Base-by-base conservation (phyloP, 805 yeast genomes). In the Starmerella apicola region DNA sequence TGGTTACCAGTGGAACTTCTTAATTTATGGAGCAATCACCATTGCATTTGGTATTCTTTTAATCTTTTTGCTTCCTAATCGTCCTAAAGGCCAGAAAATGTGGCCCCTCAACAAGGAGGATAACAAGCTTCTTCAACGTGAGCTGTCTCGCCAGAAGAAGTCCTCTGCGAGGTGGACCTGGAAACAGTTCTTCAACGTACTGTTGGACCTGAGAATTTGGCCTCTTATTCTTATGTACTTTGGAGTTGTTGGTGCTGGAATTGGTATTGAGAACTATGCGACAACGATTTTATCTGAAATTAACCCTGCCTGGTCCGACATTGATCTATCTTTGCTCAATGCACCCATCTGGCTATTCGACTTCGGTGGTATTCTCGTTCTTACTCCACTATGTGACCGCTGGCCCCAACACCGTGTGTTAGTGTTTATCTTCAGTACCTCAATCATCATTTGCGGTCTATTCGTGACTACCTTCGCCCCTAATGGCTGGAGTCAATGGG, bases 341-440 rank as follows among this genome's bases (percentile, higher is more conserved):
- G 94, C 94, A 4, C 95, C 95, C 24, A 84, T 83, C 50, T 83
- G 95, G 95, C 62, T 83, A 33, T 82, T 81, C 58, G 95, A 83
- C 57, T 62, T 81, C 35, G 77, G 74, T 15, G 85, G 83, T 2
- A 83, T 83, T 49, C 54, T 83, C 29, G 52, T 77, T 12, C 62
- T 84, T 42, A 83, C 94, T 1, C 93, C 94, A 18, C 66, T 83
- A 50, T 82, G 91, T 18, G 95, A 83, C 62, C 70, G 62, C 46
- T 78, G 57, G 63, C 75, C 71, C 54, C 64, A 62, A 41, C 65
- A 61, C 47, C 66, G 94, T 34, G 77, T 79, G 2, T 46, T 71
- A 15, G 67, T 82, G 42, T 84, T 84, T 59, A 65, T 73, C 4
- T 60, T 62, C 23, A 71, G 88, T 1, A 71, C 80, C 30, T 49